Evolutionary conservation across 1,139 yeast species (phyloP).

Genomic region (Pichia sp.): DNA sequence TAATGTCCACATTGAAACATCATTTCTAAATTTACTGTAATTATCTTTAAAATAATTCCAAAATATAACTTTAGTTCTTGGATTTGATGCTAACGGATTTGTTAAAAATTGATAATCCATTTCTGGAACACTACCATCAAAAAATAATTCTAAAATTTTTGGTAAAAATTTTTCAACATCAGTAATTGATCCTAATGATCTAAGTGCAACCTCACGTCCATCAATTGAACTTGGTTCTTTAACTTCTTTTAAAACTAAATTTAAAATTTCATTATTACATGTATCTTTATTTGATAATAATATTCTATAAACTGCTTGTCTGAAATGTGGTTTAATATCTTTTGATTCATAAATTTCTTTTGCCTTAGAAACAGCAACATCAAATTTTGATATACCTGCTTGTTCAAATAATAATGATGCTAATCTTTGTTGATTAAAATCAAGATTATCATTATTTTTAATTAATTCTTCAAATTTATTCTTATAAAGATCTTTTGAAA

Average conservation of each 20-base stretch:
- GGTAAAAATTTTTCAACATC: constrained; percentile 34
- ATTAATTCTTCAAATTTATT: constrained; percentile 35
- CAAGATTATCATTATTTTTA: constrained; percentile 20
- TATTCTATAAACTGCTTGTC: constrained; percentile 48
- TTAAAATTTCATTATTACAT: constrained; percentile 39
- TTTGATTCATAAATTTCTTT: constrained; percentile 34
- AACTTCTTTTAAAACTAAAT: constrained; percentile 40
- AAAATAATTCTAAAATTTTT: constrained; percentile 36
- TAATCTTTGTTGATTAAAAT: constrained; percentile 44
- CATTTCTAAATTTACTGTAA: constrained; percentile 27
- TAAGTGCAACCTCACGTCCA: constrained; percentile 58
- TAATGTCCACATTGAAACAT: constrained; percentile 32
- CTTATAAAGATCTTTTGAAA: constrained; percentile 38
- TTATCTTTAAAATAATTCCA: constrained; percentile 53
- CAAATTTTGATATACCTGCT: constrained; percentile 47
- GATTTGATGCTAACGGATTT: constrained; percentile 45
- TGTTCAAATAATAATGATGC: constrained; percentile 44
- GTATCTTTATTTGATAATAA: constrained; percentile 39
- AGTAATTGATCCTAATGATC: constrained; percentile 51
- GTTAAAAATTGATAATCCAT: constrained; percentile 67
- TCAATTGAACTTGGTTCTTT: constrained; percentile 57
- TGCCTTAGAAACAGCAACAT: constrained; percentile 45
- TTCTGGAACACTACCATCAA: constrained; percentile 45
- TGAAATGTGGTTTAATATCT: constrained; percentile 50
- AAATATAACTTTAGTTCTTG: constrained; percentile 41